Evolutionary conservation across 768 basidiomycete genomes (phyloP), one percentile per base, ranked within the genome.

Genomic region (Holtermanniella nyarrowii): DNA sequence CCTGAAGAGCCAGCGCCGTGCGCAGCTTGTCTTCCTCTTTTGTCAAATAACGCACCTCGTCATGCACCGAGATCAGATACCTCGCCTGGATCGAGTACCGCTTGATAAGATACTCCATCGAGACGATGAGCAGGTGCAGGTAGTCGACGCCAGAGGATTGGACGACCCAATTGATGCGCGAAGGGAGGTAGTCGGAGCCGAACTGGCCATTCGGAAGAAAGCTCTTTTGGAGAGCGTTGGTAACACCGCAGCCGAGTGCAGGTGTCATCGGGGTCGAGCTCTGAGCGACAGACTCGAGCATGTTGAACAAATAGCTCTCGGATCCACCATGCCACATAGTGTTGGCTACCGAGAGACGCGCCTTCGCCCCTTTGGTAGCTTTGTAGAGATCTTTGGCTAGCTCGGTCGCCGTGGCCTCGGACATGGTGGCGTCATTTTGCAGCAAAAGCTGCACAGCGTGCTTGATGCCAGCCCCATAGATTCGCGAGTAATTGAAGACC

Each of bases 121-220:
- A 80, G 44, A 91, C 88, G 63, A 99, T 88, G 53, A 97, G 79
- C 37, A 99, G 81, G 64, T 99, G 95, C 7, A 97, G 82, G 66
- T 99, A 97, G 71, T 97, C 95, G 41, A 97, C 93, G 3, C 93
- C 95, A 0, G 90, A 95, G 3, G 91, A 96, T 64, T 97, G 95
- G 4, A 97, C 95, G 45, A 91, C 95, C 95, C 95, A 97, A 66
- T 99, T 99, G 74, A 97, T 91, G 41, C 95, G 81, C 4, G 89
- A 95, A 0, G 95, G 85, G 78, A 97, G 84, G 70, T 87, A 97
- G 57, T 91, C 87, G 0, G 83, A 72, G 12, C 86, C 87, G 54
- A 88, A 56, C 22, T 26, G 37, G 11, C 63, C 67, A 23, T 69
- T 65, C 26, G 80, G 79, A 1, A 99, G 79, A 65, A 88, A 83